phyloP scores from a whole-genome alignment of 345 rosid species.

The Ceriops zippeliana region DNA sequence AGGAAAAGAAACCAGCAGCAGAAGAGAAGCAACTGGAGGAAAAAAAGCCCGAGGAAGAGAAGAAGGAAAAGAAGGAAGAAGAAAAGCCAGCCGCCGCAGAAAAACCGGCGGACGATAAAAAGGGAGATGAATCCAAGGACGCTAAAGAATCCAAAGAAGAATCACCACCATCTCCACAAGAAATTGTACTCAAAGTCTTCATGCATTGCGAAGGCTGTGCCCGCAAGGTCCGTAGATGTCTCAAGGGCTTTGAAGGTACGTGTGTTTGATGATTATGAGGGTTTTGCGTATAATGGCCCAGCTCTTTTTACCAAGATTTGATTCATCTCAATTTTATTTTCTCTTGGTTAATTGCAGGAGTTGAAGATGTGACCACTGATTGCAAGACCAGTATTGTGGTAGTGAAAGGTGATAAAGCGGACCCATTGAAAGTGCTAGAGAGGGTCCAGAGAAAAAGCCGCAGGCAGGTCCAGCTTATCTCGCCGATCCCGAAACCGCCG shows the following conservation, averaged over 20 bases:
- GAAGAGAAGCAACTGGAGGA: slow-evolving; percentile 37
- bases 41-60: slow-evolving; percentile 36
- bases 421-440: slow-evolving; percentile 74
- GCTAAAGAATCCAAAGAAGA: slow-evolving; percentile 31
- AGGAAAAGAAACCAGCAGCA: slow-evolving; percentile 48
- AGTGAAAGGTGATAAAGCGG: slow-evolving; percentile 91
- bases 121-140: slow-evolving; percentile 36
- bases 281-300: neutral
- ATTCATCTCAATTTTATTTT: neutral
- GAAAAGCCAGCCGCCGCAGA: slow-evolving; percentile 23
- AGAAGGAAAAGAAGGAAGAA: slow-evolving; percentile 22
- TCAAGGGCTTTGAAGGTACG: slow-evolving; percentile 74
- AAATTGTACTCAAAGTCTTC: slow-evolving; percentile 69
- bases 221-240: slow-evolving; percentile 69
- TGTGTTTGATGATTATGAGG: neutral
- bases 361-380: slow-evolving; percentile 80
- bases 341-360: slow-evolving; percentile 42
- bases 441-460: slow-evolving; percentile 83
- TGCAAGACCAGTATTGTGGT: slow-evolving; percentile 74
- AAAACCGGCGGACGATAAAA: slow-evolving; percentile 38
- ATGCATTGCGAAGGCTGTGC: slow-evolving; percentile 99
- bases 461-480: slow-evolving; percentile 75
- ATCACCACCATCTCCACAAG: slow-evolving; percentile 53
- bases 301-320: slow-evolving; percentile 1
- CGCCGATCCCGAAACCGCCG: slow-evolving; percentile 82